These are phyloP conservation scores for Hygrocybe coccinea DNA, from an alignment of 768 basidiomycete species.

Conservation along the genomic window DNA sequence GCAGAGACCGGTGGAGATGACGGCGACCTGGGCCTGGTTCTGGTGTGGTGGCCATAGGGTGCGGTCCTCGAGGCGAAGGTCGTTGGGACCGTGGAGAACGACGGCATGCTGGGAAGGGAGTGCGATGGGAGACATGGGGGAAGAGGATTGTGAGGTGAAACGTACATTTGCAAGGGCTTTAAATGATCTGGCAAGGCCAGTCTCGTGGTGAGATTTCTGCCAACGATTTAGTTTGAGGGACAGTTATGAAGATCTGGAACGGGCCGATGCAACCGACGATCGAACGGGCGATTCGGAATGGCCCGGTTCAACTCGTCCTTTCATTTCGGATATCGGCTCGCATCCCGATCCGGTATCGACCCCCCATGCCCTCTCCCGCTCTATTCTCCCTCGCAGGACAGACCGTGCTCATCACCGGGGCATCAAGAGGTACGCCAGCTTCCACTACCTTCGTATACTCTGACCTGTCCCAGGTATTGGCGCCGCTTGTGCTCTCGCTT, in stretches of 20 bases:
- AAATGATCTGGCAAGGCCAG: conserved; percentile 9
- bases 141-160: conserved; percentile 17
- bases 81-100: conserved; percentile 78
- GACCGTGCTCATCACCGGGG: conserved; percentile 76
- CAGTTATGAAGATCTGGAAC: background rate
- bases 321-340: background rate
- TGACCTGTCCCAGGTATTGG: conserved; percentile 47
- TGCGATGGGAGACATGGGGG: conserved; percentile 38
- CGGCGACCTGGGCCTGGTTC: conserved; percentile 74
- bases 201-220: background rate
- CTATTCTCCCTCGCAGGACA: conserved; percentile 67
- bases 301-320: background rate
- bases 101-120: conserved; percentile 61
- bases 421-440: conserved; percentile 54
- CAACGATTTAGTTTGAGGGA: background rate
- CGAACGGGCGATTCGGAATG: background rate
- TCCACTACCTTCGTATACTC: conserved; percentile 7
- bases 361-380: conserved; percentile 42
- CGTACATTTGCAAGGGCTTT: conserved; percentile 15
- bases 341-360: conserved; percentile 49
- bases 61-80: conserved; percentile 76
- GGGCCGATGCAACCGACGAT: background rate
- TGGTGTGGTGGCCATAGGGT: conserved; percentile 64
- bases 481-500: conserved; percentile 45
- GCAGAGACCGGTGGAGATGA: conserved; percentile 84